Percentiles rank a stretch among this genome's conserved stretches.
phyloP scores from a whole-genome alignment of 2,329 filamentous ascomycete species.

The Calonectria naviculata region DNA sequence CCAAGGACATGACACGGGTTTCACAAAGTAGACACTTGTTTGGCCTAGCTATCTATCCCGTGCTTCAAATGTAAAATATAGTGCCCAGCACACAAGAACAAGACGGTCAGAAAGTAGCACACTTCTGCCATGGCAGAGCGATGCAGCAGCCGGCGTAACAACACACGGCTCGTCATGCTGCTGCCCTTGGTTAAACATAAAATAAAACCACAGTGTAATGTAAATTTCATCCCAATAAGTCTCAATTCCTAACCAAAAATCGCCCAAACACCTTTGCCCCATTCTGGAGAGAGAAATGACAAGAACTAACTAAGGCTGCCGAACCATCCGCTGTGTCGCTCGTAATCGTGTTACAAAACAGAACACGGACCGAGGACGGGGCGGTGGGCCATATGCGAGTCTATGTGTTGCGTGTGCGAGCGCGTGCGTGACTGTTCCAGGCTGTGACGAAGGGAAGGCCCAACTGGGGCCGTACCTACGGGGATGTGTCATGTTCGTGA shows the following conservation, averaged over 20 bases:
- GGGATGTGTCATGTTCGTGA: constrained; percentile 12
- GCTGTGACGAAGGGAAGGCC: constrained; percentile 19
- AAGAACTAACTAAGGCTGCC: constrained; percentile 14
- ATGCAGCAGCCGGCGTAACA: constrained; percentile 4
- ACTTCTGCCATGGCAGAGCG: constrained; percentile 21
- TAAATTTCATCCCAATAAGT: constrained; percentile 25
- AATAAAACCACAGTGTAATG: background rate
- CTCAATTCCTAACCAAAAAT: constrained; percentile 29
- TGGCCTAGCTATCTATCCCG: constrained; percentile 14
- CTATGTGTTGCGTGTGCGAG: constrained; percentile 26
- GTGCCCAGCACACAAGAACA: constrained; percentile 36
- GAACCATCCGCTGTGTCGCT: constrained; percentile 13
- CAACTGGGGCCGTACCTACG: constrained; percentile 14
- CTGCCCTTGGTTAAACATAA: constrained; percentile 15
- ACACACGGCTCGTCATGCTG: background rate
- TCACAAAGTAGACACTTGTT: constrained; percentile 5
- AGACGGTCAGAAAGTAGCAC: constrained; percentile 12
- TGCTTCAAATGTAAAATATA: constrained; percentile 19
- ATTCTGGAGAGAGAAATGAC: constrained; percentile 27
- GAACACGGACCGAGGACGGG: constrained; percentile 22
- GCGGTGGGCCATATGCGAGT: constrained; percentile 25
- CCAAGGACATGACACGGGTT: background rate
- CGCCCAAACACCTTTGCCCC: constrained; percentile 38
- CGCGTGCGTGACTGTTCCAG: constrained; percentile 15
- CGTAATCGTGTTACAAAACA: constrained; percentile 3